Conservation (phyloP, 2,329 filamentous ascomycete species). For the Periconia macrospinosa region DNA sequence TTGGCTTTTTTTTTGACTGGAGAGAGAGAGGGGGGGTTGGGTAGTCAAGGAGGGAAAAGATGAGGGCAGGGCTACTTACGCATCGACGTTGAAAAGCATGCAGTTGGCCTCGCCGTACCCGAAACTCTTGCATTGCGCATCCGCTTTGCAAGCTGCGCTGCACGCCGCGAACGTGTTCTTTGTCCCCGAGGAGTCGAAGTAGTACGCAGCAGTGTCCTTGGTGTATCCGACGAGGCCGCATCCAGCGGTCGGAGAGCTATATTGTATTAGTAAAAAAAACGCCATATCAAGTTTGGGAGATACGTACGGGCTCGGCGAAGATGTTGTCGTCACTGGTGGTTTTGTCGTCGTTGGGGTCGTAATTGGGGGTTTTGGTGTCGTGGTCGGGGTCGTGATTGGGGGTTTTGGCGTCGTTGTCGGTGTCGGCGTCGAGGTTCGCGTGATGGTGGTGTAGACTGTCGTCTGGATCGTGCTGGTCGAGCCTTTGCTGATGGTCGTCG, state of each 20-base stretch:
- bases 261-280: too few species aligned
- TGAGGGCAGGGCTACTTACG: slow-evolving; percentile 19
- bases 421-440: not conserved
- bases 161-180: slow-evolving; percentile 35
- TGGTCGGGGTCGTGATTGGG: slow-evolving; percentile 4
- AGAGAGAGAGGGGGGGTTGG: not conserved
- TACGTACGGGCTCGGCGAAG: slow-evolving; percentile 28
- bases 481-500: slow-evolving; percentile 19
- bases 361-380: slow-evolving; percentile 9
- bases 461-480: slow-evolving; percentile 24
- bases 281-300: too few species aligned
- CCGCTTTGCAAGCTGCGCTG: slow-evolving; percentile 34
- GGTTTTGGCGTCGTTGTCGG: slow-evolving; percentile 10
- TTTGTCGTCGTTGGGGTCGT: slow-evolving; percentile 13
- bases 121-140: slow-evolving; percentile 34
- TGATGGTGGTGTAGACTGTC: slow-evolving; percentile 25
- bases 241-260: slow-evolving; percentile 22
- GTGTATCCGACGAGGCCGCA: slow-evolving; percentile 37
- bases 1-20: not conserved
- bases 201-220: slow-evolving; percentile 33
- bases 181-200: slow-evolving; percentile 37
- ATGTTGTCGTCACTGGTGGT: slow-evolving; percentile 11
- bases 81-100: slow-evolving; percentile 34
- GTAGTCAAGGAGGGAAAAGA: not conserved
- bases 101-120: slow-evolving; percentile 39